Conservation (phyloP, 306 rosid genomes). For the Phaseolus lunatus region DNA sequence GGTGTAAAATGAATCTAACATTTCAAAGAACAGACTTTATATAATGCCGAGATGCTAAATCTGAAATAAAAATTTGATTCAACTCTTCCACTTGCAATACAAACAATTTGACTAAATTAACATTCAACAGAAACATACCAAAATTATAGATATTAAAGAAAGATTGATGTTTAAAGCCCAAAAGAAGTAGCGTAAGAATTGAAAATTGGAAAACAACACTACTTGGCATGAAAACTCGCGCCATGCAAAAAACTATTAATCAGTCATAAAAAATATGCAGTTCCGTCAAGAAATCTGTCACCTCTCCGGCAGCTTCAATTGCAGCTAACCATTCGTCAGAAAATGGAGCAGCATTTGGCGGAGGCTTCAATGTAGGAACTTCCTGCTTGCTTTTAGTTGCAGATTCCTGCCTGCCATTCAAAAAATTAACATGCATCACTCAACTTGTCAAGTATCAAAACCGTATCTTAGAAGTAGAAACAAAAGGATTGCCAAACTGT, state of each 20-base stretch:
- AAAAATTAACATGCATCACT: conserved; percentile 34
- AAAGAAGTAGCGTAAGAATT: no score
- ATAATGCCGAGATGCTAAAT: conserved; percentile 1
- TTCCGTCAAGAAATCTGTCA: conserved; percentile 43
- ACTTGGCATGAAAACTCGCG: conserved; percentile 17
- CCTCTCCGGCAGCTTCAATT: conserved; percentile 98
- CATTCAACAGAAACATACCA: not conserved
- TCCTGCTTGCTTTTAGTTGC: conserved; percentile 53
- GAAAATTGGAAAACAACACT: not conserved
- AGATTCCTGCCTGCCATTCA: conserved; percentile 57
- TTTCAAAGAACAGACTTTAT: conserved; percentile 10
- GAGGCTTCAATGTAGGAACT: conserved; percentile 56
- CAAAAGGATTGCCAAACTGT: conserved; percentile 18
- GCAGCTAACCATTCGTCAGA: conserved; percentile 98
- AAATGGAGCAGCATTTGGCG: conserved; percentile 70
- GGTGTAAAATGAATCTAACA: conserved; percentile 37
- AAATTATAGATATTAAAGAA: not conserved
- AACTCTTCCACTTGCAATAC: conserved; percentile 12
- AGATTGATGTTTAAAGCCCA: no score
- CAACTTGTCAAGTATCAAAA: conserved; percentile 28
- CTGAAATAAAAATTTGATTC: conserved; percentile 11
- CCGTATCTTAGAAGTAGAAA: not conserved
- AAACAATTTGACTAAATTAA: conserved; percentile 17
- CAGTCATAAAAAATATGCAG: conserved; percentile 13
- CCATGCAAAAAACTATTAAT: conserved; percentile 20